phyloP scores from a whole-genome alignment of 257 asterid genomes.

The Primulina tabacum region DNA sequence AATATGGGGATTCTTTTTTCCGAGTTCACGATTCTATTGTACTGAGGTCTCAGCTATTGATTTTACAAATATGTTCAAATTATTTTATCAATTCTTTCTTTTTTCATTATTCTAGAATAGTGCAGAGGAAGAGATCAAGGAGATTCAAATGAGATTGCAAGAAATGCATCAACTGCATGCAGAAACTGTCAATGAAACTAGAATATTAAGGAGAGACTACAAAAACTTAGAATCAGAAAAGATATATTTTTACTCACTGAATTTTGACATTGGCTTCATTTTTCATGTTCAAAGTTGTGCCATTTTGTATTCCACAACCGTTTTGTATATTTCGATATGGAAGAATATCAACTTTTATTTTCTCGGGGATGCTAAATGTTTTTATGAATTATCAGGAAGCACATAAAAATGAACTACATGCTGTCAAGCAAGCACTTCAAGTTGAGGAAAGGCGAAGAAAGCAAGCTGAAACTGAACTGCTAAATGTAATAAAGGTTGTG shows the following conservation, averaged over 20 bases:
- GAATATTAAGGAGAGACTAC: constrained; percentile 43
- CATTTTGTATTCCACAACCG: neutral
- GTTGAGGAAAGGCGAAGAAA: constrained; percentile 65
- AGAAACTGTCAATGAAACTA: constrained; percentile 48
- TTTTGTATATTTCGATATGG: neutral
- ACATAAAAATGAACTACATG: constrained; percentile 50
- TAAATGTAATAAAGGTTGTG: constrained; percentile 47
- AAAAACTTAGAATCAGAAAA: constrained; percentile 56
- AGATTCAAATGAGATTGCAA: constrained; percentile 49
- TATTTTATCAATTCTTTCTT: constrained; percentile 18
- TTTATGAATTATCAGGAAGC: constrained; percentile 39
- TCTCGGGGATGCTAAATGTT: constrained; percentile 18
- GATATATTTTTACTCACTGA: constrained; percentile 38
- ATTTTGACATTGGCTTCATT: neutral
- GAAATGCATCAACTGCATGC: constrained; percentile 59
- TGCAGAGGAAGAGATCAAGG: constrained; percentile 46
- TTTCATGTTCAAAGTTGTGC: neutral
- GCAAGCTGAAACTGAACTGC: constrained; percentile 71
- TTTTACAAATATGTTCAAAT: neutral
- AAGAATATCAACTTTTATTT: constrained; percentile 14
- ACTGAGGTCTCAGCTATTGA: neutral
- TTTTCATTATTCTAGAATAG: constrained; percentile 33
- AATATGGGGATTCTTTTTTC: neutral
- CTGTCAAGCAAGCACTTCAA: constrained; percentile 48
- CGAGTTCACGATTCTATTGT: neutral